Evolutionary conservation across 805 yeast species (phyloP), one percentile per base, ranked within the genome.

Genomic region (Lipomyces anomalus): DNA sequence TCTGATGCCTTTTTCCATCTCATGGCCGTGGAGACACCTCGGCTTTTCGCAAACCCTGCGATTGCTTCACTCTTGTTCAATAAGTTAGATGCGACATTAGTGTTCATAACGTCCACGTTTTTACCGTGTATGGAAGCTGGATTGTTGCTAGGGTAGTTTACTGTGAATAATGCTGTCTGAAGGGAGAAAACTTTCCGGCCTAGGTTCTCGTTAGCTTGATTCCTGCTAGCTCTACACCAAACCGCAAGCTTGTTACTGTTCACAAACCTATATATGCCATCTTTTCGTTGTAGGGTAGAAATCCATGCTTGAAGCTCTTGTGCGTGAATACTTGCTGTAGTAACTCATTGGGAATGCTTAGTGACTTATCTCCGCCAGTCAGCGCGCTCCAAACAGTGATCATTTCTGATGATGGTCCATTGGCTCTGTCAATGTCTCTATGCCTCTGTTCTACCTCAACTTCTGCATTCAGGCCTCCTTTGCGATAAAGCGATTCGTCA

Each of bases 291-390:
- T 84, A 86, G 5, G 97, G 96, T 57, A 81, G 79, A 52, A 76
- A 70, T 6, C 95, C 97, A 67, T 86, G 94, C 4, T 94, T 95
- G 71, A 88, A 90, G 20, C 95, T 85, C 68, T 90, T 90, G 68
- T 90, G 97, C 4, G 97, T 89, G 58, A 89, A 69, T 34, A 85
- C 79, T 67, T 90, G 97, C 50, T 87, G 69, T 20, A 82, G 67
- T 47, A 82, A 55, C 4, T 73, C 72, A 57, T 85, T 83, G 3
- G 82, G 71, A 35, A 89, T 68, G 35, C 69, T 54, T 58, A 71
- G 80, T 20, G 68, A 69, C 23, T 46, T 20, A 18, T 44, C 41
- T 6, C 33, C 45, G 38, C 44, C 43, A 1, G 48, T 47, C 22
- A 50, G 21, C 16, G 37, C 20, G 9, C 21, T 22, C 55, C 55